phyloP scores from a whole-genome alignment of 2,329 filamentous ascomycete species.

The Leptodontidium sp. region DNA sequence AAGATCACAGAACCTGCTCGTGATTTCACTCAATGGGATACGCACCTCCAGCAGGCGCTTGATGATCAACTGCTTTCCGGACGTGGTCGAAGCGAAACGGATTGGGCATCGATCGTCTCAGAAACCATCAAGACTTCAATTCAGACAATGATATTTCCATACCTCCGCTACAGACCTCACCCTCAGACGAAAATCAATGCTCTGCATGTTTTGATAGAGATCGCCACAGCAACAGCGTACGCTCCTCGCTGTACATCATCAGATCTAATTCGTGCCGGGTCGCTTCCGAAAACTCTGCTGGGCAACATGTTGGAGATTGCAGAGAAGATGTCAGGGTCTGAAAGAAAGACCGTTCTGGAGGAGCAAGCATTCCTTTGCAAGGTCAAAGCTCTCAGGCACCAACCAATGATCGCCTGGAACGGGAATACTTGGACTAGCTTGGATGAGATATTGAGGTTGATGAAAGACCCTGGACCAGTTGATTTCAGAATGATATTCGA shows the following conservation, averaged over 20 bases:
- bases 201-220: constrained; percentile 29
- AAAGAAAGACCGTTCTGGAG: constrained; percentile 18
- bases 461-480: constrained; percentile 25
- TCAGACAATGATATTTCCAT: constrained; percentile 8
- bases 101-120: constrained; percentile 18
- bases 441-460: constrained; percentile 28
- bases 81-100: background rate
- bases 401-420: constrained; percentile 15
- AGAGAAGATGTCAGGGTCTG: constrained; percentile 15
- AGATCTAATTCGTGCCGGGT: constrained; percentile 15
- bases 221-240: constrained; percentile 24
- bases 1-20: constrained; percentile 5
- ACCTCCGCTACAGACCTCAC: constrained; percentile 10
- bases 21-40: constrained; percentile 8
- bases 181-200: constrained; percentile 28
- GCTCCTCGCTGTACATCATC: constrained; percentile 12
- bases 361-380: constrained; percentile 30
- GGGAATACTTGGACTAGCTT: constrained; percentile 23
- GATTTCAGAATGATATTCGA: constrained; percentile 23
- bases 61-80: background rate
- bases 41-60: constrained; percentile 3
- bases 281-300: constrained; percentile 18
- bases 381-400: constrained; percentile 23
- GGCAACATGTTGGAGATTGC: constrained; percentile 21
- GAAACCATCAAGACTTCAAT: constrained; percentile 3